These are phyloP conservation scores for Stachybotrys chartarum DNA, from an alignment of 2,329 filamentous ascomycete genomes.

Conservation along the genomic window DNA sequence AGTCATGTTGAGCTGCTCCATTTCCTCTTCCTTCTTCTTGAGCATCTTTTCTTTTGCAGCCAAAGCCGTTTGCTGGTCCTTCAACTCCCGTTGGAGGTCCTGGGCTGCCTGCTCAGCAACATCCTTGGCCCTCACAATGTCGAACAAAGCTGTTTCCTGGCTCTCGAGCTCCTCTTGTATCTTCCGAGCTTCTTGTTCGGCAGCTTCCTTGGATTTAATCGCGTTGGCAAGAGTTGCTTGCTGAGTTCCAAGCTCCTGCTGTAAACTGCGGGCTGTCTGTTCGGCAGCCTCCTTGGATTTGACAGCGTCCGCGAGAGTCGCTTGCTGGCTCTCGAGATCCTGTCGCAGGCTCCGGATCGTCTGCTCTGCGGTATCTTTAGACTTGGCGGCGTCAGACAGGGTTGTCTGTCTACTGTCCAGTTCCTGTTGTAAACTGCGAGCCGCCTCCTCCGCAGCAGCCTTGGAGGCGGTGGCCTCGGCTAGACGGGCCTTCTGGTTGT, in stretches of 20 bases:
- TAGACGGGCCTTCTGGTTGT: slow-evolving; percentile 6
- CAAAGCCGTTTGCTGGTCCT: slow-evolving; percentile 8
- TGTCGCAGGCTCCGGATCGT: slow-evolving; percentile 16
- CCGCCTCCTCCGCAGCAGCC: neutral
- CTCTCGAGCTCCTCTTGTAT: neutral
- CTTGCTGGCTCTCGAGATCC: slow-evolving; percentile 11
- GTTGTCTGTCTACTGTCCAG: neutral
- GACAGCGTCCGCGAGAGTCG: neutral
- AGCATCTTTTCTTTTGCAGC: slow-evolving; percentile 32
- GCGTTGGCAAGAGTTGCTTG: neutral
- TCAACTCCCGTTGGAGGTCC: slow-evolving; percentile 7
- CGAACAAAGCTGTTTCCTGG: neutral
- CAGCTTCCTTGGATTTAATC: neutral
- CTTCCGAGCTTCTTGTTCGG: neutral
- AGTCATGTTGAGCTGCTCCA: slow-evolving; percentile 43
- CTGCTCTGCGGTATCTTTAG: slow-evolving; percentile 15
- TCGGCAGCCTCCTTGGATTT: neutral
- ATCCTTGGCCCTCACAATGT: neutral
- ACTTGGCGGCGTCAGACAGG: neutral
- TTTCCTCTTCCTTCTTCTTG: slow-evolving; percentile 41
- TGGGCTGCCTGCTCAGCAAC: neutral
- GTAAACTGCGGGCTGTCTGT: neutral
- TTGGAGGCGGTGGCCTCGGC: neutral
- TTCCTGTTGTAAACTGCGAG: slow-evolving; percentile 4
- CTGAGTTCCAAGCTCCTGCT: slow-evolving; percentile 6